These are phyloP conservation scores for Colletotrichum somersetense DNA, from an alignment of 2,329 filamentous ascomycete genomes.

Conservation along the genomic window DNA sequence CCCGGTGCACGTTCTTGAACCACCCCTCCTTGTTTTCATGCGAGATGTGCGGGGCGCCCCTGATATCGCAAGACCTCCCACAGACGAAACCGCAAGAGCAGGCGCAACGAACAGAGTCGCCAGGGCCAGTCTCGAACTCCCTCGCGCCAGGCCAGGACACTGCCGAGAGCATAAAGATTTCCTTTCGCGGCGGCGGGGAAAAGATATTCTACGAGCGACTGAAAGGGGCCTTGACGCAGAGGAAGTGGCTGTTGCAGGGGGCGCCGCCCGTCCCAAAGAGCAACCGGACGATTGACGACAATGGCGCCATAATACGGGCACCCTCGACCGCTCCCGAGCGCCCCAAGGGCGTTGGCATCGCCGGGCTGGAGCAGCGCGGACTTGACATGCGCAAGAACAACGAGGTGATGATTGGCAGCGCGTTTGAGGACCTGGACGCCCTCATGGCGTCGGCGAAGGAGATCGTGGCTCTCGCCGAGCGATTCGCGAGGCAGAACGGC, in stretches of 20 bases:
- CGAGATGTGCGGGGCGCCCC: conserved; percentile 88
- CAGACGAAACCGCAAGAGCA: conserved; percentile 54
- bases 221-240: conserved; percentile 88
- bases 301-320: conserved; percentile 48
- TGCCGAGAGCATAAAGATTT: conserved; percentile 86
- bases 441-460: conserved; percentile 98
- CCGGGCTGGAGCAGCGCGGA: conserved; percentile 88
- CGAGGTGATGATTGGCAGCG: conserved; percentile 89
- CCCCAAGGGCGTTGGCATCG: conserved; percentile 84
- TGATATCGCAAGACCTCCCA: conserved; percentile 68
- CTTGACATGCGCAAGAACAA: conserved; percentile 91
- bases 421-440: conserved; percentile 96
- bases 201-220: conserved; percentile 91
- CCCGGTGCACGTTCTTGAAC: conserved; percentile 93
- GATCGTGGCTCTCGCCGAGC: conserved; percentile 91
- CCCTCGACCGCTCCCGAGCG: conserved; percentile 44
- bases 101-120: conserved; percentile 75
- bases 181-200: conserved; percentile 89
- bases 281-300: conserved; percentile 54
- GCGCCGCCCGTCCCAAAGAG: conserved; percentile 87
- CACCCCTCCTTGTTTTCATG: conserved; percentile 88
- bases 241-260: conserved; percentile 93
- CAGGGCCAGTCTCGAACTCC: conserved; percentile 74
- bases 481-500: conserved; percentile 78
- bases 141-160: conserved; percentile 62